Evolutionary conservation across 306 rosid genomes (phyloP).

Genomic region (Cicer chorassanicum): DNA sequence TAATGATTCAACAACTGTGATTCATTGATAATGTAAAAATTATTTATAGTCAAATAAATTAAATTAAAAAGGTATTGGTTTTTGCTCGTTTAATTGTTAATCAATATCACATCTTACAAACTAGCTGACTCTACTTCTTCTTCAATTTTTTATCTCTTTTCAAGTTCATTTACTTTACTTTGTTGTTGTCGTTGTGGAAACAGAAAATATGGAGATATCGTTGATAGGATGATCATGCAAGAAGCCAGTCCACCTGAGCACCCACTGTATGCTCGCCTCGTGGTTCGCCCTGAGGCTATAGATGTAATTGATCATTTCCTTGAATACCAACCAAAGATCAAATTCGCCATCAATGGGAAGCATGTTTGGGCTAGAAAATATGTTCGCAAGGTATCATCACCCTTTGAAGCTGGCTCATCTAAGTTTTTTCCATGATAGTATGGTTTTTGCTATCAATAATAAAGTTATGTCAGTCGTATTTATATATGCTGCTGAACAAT

Average conservation of each 20-base stretch:
- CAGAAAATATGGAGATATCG: conserved; percentile 57
- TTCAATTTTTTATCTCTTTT: background rate
- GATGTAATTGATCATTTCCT: conserved; percentile 43
- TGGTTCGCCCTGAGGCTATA: conserved; percentile 39
- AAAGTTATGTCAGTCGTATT: too few relatives aligned
- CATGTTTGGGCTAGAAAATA: conserved; percentile 76
- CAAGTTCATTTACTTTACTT: background rate
- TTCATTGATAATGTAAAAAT: too few relatives aligned
- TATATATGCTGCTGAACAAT: too few relatives aligned
- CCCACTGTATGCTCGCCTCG: conserved; percentile 65
- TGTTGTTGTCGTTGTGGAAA: background rate
- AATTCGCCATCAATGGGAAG: conserved; percentile 67
- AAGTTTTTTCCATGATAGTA: background rate
- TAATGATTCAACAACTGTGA: too few relatives aligned
- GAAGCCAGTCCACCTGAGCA: conserved; percentile 52
- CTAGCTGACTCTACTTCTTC: too few relatives aligned
- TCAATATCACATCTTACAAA: too few relatives aligned
- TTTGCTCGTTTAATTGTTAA: too few relatives aligned
- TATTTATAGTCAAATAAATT: too few relatives aligned
- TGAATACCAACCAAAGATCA: conserved; percentile 44
- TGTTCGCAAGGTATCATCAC: conserved; percentile 37
- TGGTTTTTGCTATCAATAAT: background rate
- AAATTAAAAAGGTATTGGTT: too few relatives aligned
- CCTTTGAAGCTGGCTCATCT: conserved; percentile 18
- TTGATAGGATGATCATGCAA: conserved; percentile 64